Evolutionary conservation across 192 early-diverging fungal genomes (phyloP), one percentile per base, ranked within the genome.

Genomic region (Chytriomyces hyalinus): DNA sequence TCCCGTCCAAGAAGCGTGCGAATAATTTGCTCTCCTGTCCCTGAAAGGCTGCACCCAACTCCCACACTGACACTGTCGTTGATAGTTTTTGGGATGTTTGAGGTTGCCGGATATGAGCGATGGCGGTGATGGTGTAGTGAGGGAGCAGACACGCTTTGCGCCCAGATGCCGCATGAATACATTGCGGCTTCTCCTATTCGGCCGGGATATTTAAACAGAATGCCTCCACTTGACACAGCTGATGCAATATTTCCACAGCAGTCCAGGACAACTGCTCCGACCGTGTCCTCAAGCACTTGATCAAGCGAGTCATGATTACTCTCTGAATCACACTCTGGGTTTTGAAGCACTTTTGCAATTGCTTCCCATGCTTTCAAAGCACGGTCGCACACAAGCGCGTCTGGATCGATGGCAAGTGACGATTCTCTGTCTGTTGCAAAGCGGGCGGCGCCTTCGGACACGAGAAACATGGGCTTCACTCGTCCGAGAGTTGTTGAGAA

Each of bases 11-110:
- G 76, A 57, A 90, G 62, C 0, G 89, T 91, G n/a, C 86, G 89
- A 83, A 92, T 91, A 17, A 97, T 93, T 68, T 95, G 94, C 79
- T 97, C 95, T 17, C 95, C 95, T 0, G 92, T 94, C 5, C 93
- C 93, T 5, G 81, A 79, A 7, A 81, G 59, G 59, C 91, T 94
- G 73, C 92, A 93, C 10, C 88, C 94, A 1, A 87, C 70, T 3
- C 82, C 83, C n/a, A 72, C 61, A 6, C 8, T 43, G 7, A 43
- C 17, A 43, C 11, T 61, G 22, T 44, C n/a, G 22, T 70, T 50
- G n/a, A 11, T 15, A 7, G 36, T 22, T 48, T 45, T 45, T 9
- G 22, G 4, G 26, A 20, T 15, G 11, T 8, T n/a, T 10, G 49
- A 48, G 36, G 49, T n/a, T 15, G 70, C 63, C 13, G 20, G 47